phyloP scores from a whole-genome alignment of 805 yeast species.

The Candida railenensis region DNA sequence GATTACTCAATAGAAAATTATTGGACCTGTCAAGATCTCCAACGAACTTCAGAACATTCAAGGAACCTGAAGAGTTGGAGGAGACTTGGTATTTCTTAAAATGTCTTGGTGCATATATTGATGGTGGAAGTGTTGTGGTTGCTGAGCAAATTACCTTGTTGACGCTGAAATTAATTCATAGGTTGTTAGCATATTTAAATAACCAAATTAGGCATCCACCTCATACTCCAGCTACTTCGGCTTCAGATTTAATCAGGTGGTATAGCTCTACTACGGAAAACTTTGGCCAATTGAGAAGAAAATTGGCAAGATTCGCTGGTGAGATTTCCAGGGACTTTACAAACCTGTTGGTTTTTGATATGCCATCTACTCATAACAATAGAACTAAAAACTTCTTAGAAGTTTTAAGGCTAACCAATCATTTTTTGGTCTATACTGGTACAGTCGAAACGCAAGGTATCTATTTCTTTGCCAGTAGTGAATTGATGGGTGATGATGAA shows the following conservation, averaged over 20 bases:
- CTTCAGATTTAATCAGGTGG: constrained; percentile 56
- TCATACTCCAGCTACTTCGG: constrained; percentile 30
- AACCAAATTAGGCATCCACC: constrained; percentile 68
- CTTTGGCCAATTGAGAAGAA: constrained; percentile 75
- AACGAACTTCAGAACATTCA: constrained; percentile 73
- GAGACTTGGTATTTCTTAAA: constrained; percentile 77
- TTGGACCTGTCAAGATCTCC: constrained; percentile 68
- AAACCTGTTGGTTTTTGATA: constrained; percentile 63
- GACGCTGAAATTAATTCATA: constrained; percentile 63
- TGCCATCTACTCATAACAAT: constrained; percentile 43
- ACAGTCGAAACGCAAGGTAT: constrained; percentile 71
- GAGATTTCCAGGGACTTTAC: constrained; percentile 68
- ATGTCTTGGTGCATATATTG: constrained; percentile 73
- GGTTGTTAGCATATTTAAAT: constrained; percentile 68
- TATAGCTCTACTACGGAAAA: constrained; percentile 64
- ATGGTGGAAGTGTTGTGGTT: constrained; percentile 76
- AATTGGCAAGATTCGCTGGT: constrained; percentile 71
- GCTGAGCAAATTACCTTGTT: constrained; percentile 73
- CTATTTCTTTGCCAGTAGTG: constrained; percentile 75
- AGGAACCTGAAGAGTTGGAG: constrained; percentile 88
- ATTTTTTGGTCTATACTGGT: constrained; percentile 75
- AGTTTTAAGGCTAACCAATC: constrained; percentile 61
- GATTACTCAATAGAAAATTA: constrained; percentile 70
- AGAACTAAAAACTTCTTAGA: constrained; percentile 52
- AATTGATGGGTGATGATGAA: constrained; percentile 40